Evolutionary conservation across 139 green algal species (phyloP).

Genomic region (Pedinophyceae sp.): DNA sequence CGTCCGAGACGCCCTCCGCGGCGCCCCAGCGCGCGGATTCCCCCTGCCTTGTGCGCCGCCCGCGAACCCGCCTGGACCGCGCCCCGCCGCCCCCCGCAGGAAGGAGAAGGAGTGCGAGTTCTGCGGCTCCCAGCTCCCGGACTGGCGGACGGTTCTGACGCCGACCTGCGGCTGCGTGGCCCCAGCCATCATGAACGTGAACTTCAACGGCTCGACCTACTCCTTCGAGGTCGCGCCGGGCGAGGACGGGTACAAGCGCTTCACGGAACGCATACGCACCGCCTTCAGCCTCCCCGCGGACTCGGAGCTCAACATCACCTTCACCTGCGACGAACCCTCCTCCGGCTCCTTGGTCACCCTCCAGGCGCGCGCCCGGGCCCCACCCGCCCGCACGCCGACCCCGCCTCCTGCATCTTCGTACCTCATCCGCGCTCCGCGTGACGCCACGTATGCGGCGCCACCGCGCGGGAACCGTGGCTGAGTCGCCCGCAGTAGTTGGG

Average conservation of each 20-base stretch:
- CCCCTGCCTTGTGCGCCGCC: not conserved
- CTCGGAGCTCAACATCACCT: constrained; percentile 79
- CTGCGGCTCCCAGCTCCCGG: constrained; percentile 48
- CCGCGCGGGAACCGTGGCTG: too few species aligned
- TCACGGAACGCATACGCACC: constrained; percentile 59
- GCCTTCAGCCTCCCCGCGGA: constrained; percentile 66
- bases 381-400: too few species aligned
- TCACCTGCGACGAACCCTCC: constrained; percentile 83
- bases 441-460: too few species aligned
- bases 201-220: constrained; percentile 66
- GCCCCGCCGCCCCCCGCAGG: constrained; percentile 17
- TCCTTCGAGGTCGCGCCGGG: constrained; percentile 32
- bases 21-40: too few species aligned
- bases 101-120: constrained; percentile 75
- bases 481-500: too few species aligned
- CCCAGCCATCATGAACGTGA: constrained; percentile 80
- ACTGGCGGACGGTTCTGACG: constrained; percentile 59
- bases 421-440: too few species aligned
- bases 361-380: too few species aligned
- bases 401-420: too few species aligned
- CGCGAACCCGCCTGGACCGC: not conserved
- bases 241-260: constrained; percentile 53
- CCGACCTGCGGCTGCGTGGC: constrained; percentile 29
- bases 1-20: too few species aligned
- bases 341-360: too few species aligned